Base-by-base conservation (phyloP, 805 yeast genomes). In the Myxozyma neotropica region DNA sequence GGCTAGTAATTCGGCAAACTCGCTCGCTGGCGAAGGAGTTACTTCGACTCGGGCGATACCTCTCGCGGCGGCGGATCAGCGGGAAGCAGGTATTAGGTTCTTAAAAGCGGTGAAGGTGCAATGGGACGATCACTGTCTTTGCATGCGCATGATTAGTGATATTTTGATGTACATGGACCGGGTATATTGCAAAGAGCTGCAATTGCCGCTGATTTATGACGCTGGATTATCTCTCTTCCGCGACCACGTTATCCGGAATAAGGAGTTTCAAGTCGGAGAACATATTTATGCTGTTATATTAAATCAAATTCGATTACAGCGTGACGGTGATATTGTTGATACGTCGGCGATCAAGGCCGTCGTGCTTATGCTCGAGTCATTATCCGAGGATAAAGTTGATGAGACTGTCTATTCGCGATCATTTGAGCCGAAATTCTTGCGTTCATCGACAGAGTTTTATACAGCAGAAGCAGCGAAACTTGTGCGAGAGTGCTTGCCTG, bases 151-250 rank as follows among this genome's bases (percentile, higher is more conserved):
- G 80, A 81, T 89, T 45, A 82, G 92, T 67, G 96, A 92, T 71
- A 88, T 91, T 2, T 75, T 89, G 70, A 86, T 91, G 88, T 91
- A 91, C 69, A 73, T 92, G 70, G 96, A 91, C 70, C 80, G 96
- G 45, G 96, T 89, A 0, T 90, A 88, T 67, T 88, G 91, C 27
- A 85, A 83, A 65, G 92, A 87, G 64, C 72, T 74, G 33, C 85
- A 82, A 66, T 74, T 83, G 52, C 83, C 87, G 3, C 75, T 85
- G 58, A 78, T 87, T 1, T 86, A 85, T 69, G 96, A 91, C 69
- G 78, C 85, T 49, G 95, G 96, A 0, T 77, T 90, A 24, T 80
- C 80, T 33, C 71, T 85, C 7, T 91, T 89, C 71, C 81, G 87
- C 59, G 85, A 83, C 39, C 74, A 78, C 26, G 78, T 90, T 5